Conservation (phyloP, 495 filamentous ascomycete species). For the Mytilinidion resinicola region DNA sequence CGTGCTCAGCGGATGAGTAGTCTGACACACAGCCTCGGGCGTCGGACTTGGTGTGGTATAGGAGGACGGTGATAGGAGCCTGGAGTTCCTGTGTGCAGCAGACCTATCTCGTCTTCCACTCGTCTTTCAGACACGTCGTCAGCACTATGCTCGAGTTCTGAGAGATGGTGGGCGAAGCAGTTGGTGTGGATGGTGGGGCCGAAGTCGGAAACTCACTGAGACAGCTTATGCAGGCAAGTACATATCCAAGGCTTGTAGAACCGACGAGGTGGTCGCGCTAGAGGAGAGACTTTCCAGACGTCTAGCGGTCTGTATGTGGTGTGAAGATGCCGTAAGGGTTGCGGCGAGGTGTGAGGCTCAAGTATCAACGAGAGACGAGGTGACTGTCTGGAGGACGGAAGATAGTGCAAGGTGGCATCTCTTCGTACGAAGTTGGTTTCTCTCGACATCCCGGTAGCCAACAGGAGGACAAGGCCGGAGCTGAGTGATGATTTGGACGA, state of each 20-base stretch:
- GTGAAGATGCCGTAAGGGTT: neutral
- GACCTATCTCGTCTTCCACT: neutral
- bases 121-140: neutral
- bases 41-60: neutral
- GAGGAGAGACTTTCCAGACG: neutral
- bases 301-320: neutral
- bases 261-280: neutral
- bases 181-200: neutral
- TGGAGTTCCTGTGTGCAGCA: neutral
- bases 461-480: slow-evolving; percentile 4
- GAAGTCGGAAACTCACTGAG: neutral
- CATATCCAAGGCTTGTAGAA: neutral
- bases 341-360: neutral
- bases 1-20: neutral
- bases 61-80: neutral
- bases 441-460: neutral
- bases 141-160: neutral
- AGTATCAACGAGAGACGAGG: neutral
- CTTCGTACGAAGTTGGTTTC: neutral
- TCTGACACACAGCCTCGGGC: neutral
- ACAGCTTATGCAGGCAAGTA: neutral
- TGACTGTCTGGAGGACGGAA: neutral
- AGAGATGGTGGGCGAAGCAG: neutral
- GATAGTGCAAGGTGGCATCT: slow-evolving; percentile 2
- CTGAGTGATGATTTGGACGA: slow-evolving; percentile 9